Base-by-base conservation (phyloP, 2,329 filamentous ascomycete species). In the Aspergillus puulaauensis region DNA sequence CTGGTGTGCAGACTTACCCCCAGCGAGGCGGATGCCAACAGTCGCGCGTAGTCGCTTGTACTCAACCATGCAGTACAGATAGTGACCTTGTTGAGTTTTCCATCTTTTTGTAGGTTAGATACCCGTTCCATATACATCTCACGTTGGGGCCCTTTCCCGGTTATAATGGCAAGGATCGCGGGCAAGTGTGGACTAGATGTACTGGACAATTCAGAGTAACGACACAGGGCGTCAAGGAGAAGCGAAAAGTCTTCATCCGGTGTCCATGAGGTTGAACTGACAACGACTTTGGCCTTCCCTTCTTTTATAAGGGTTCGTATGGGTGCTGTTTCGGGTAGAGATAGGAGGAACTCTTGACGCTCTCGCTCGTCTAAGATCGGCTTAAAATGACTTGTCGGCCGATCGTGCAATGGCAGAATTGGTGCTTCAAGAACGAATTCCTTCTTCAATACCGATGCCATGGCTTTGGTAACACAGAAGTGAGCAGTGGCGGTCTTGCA, bases 211-310 rank as follows among this genome's bases (percentile, higher is more conserved):
- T 79, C 76, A 1, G 90, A 90, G 70, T 97, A 97, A 7, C 78
- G 74, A 11, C 90, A 86, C 0, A 99, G 80, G 0, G 92, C 93
- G 51, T 92, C 86, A 4, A 99, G 87, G 2, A 99, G 82, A 4
- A 99, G 76, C 1, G 87, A 88, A 72, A 99, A 98, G 74, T 99
- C 93, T 73, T 99, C 95, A 68, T 99, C 95, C 0, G 92, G 86
- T 0, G 95, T 99, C 95, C 95, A 99, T 11, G 93, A 97, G 0
- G 95, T 99, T 57, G 92, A 95, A 76, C 91, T 96, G 39, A 98
- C 90, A 7, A 99, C 77, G 3, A 99, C 81, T 31, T 83, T 86
- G 54, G 85, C 83, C 8, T 78, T 78, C 5, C 84, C 83, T 15
- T 80, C 75, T 21, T 85, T 69, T 33, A 93, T 84, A 52, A 83